Base-by-base conservation (phyloP, 2,329 filamentous ascomycete genomes). In the Aspergillus aculeatus region DNA sequence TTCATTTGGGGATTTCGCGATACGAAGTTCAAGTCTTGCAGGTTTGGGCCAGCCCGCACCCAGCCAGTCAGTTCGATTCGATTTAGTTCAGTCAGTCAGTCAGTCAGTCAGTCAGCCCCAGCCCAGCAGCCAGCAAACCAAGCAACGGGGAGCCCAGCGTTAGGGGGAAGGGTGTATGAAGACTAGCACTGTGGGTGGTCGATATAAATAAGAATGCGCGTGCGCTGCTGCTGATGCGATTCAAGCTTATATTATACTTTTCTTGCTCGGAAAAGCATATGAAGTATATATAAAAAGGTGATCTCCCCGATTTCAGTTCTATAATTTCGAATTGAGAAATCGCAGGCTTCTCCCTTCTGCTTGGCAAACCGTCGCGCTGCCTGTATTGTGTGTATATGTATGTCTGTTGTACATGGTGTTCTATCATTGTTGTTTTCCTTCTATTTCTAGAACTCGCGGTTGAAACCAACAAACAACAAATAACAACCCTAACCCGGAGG, bases 1-100 rank as follows among this genome's bases (percentile, higher is more conserved):
- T 67, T 68, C 66, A 67, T 68, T 69, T 66, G 62, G 58, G 61
- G 62, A 68, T 71, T 44, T 19, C 64, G 64, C 60, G 66, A 70
- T 71, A 70, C 66, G 67, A 71, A 59, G 44, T 44, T 47, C 65
- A 62, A 63, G 59, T 65, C 68, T 60, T 57, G 57, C 50, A 52
- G 44, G 12, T 35, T 35, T 29, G 26, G 23, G 32, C 35, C 44
- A 47, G 16, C 38, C 38, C 38, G 16, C 38, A 12, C 32, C 26
- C 32, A 35, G 12, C 32, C 32, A 63, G 59, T 61, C 61, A 58
- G 44, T 52, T 24, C 26, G 56, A 56, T 67, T 35, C 14, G 11
- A 26, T 26, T 26, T 26, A 26, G 24, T 26, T 26, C 32, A 35
- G 32, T 35, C 14, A 35, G 32, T 41, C 38, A n/a, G 2, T 41